Conservation (phyloP, 257 asterid genomes). For the Ballota nigra region DNA sequence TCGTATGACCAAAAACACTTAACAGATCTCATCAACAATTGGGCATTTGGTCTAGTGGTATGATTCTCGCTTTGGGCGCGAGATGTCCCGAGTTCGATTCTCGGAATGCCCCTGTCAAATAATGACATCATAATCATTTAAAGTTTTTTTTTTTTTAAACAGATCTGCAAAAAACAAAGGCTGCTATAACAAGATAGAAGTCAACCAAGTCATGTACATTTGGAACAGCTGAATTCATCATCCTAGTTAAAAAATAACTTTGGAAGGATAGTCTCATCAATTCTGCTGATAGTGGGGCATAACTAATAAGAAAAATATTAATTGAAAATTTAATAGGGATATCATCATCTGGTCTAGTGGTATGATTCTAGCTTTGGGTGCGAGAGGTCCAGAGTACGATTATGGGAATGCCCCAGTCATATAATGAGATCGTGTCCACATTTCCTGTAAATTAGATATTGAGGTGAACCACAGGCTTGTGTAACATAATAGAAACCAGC, state of each 20-base stretch:
- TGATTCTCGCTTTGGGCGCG: conserved; percentile 95
- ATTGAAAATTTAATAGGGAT: no score
- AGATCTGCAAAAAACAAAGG: not conserved
- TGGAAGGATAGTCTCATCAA: not conserved
- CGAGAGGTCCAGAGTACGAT: conserved; percentile 86
- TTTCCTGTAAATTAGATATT: no score
- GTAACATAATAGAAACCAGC: not conserved
- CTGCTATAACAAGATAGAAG: not conserved
- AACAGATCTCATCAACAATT: no score
- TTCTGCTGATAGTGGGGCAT: not conserved
- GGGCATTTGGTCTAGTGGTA: conserved; percentile 77
- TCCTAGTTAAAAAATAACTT: not conserved
- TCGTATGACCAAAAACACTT: no score
- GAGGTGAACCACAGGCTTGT: not conserved
- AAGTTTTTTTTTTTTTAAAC: not conserved
- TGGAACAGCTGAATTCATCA: not conserved
- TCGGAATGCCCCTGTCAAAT: conserved; percentile 39
- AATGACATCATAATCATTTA: not conserved
- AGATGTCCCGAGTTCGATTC: conserved; percentile 89
- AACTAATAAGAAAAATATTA: not conserved
- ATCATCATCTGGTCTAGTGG: conserved; percentile 67
- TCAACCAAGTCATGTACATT: not conserved
- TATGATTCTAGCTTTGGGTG: conserved; percentile 95
- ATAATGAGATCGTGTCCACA: not conserved
- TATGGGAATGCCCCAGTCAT: conserved; percentile 48